These are phyloP conservation scores for Bacterosira constricta DNA, from an alignment of 108 stramenopile genomes.

Conservation along the genomic window DNA sequence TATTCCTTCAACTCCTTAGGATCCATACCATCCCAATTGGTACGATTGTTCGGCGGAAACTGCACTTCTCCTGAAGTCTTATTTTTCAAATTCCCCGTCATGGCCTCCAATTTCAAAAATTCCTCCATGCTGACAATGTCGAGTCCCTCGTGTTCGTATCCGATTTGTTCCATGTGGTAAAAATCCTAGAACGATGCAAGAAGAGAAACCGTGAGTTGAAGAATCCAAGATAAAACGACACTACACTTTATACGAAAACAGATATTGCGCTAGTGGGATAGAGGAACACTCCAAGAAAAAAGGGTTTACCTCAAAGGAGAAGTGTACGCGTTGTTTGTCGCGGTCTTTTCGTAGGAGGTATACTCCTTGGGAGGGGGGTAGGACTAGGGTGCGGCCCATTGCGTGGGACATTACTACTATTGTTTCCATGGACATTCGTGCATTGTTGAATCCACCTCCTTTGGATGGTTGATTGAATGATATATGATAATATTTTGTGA, in stretches of 20 bases:
- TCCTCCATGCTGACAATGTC: constrained; percentile 81
- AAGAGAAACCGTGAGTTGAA: no score
- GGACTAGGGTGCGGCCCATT: constrained; percentile 88
- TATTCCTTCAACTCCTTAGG: constrained; percentile 56
- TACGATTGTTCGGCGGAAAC: constrained; percentile 73
- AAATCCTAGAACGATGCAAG: no score
- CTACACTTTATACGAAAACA: no score
- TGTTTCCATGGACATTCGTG: constrained; percentile 94
- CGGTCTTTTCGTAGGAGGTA: constrained; percentile 63
- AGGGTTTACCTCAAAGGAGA: constrained; percentile 59
- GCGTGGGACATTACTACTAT: constrained; percentile 84
- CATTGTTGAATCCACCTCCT: constrained; percentile 96
- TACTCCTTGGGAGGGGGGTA: constrained; percentile 85
- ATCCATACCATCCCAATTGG: constrained; percentile 71
- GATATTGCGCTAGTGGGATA: no score
- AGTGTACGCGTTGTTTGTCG: constrained; percentile 67
- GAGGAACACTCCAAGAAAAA: no score
- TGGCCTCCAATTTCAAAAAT: constrained; percentile 60
- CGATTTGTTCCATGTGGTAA: constrained; percentile 61
- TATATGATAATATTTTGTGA: no score
- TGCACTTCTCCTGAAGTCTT: constrained; percentile 53
- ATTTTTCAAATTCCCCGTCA: constrained; percentile 53
- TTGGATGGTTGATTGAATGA: no score
- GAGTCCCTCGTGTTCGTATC: constrained; percentile 67
- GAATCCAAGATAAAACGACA: no score